Base-by-base conservation (phyloP, 1,284 basidiomycete species). In the Sutorius eximius region DNA sequence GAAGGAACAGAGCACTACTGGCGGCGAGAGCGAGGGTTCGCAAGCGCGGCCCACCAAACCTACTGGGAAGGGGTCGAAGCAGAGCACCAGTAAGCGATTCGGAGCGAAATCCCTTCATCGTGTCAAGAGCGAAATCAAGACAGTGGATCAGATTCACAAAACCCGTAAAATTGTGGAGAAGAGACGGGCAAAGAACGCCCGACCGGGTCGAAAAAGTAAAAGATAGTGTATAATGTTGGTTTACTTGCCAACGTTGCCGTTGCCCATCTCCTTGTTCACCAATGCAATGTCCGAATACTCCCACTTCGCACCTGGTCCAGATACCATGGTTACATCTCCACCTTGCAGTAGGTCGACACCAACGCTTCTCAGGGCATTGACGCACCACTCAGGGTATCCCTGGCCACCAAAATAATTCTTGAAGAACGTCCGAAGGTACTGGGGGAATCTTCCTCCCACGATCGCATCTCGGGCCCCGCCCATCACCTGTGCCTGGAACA, bases 401-500 rank as follows among this genome's bases (percentile, higher is more conserved):
- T 73, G 71, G 54, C 81, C 77, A 16, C 80, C 84, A 67, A 87
- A 93, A 68, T 88, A 94, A 43, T 74, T 74, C 45, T 75, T 77
- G 70, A 92, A 94, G 73, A 93, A 93, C 11, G 73, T 73, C 56
- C 77, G 78, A 49, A 92, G 75, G 64, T 91, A 93, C 48, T 81
- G 75, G 3, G 92, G 91, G 71, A 91, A 94, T 13, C 75, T 81
- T 33, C 84, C 88, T 45, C 80, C 77, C 53, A 92, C 67, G 61
- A 93, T 93, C 3, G 91, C 88, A 63, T 88, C 81, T 56, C 91
- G 78, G 32, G 86, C 89, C 29, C 81, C 77, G 22, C 88, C 87
- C 89, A 93, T 91, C 12, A 93, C 75, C 56, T 82, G 83, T 12
- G 89, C 91, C 74, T 92, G 87, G 73, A 92, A 92, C 22, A 83